Evolutionary conservation across 1,284 basidiomycete species (phyloP).

Genomic region (Ganoderma sp.): DNA sequence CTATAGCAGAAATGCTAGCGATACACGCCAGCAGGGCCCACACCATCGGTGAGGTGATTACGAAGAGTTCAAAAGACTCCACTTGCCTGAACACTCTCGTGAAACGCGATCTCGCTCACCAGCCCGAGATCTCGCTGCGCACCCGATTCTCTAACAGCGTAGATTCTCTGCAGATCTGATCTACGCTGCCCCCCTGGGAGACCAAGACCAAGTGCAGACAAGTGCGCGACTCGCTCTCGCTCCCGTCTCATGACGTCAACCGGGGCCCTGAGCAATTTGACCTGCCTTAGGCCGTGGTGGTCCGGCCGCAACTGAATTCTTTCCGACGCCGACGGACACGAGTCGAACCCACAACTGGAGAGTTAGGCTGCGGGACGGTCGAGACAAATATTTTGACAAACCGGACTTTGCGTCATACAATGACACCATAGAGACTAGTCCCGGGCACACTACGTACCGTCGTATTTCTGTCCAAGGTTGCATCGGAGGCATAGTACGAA

Average conservation of each 20-base stretch:
- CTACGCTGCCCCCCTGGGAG: not conserved
- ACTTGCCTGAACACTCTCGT: not conserved
- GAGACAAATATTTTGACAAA: not conserved
- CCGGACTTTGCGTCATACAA: not conserved
- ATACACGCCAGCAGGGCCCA: not conserved
- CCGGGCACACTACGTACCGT: not conserved
- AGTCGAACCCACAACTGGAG: not conserved
- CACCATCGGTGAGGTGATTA: not conserved
- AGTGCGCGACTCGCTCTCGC: not conserved
- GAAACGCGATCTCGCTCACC: not conserved
- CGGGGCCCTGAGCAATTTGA: not conserved
- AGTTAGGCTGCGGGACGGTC: not conserved
- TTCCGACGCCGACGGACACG: not conserved
- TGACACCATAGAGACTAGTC: not conserved
- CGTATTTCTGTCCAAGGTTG: not conserved
- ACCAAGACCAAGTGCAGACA: not conserved
- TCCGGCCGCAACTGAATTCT: not conserved
- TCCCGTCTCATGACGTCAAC: constrained; percentile 5
- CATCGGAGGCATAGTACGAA: not conserved
- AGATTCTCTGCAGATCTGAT: constrained; percentile 10
- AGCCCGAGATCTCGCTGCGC: constrained; percentile 4
- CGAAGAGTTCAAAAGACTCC: not conserved
- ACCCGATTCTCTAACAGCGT: not conserved
- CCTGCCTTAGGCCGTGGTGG: not conserved
- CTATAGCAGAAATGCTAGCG: not conserved